phyloP scores from a whole-genome alignment of 257 asterid species.

The Datura wrightii region DNA sequence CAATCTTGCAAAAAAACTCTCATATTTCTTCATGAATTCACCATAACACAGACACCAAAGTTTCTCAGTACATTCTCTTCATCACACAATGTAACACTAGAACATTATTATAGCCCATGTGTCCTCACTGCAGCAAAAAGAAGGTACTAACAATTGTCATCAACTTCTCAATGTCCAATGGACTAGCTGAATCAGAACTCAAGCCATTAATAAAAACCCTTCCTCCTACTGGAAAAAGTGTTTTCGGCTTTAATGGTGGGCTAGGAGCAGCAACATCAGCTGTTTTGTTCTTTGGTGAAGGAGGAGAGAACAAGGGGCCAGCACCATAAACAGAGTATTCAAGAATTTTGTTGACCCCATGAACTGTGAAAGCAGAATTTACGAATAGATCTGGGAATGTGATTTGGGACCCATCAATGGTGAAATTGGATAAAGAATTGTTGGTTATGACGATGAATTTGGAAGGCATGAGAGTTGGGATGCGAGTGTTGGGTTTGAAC shows the following conservation, averaged over 20 bases:
- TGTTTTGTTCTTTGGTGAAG: background rate
- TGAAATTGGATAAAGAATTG: conserved; percentile 52
- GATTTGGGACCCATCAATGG: conserved; percentile 57
- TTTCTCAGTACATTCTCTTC: background rate
- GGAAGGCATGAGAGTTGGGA: conserved; percentile 65
- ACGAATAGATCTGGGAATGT: conserved; percentile 53
- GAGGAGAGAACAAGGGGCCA: conserved; percentile 15
- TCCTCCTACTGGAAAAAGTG: background rate
- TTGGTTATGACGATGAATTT: conserved; percentile 62
- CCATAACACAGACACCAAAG: background rate
- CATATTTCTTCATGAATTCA: background rate
- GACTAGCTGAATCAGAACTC: background rate
- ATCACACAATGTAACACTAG: background rate
- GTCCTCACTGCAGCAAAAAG: background rate
- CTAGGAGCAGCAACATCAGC: background rate
- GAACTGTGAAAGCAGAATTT: conserved; percentile 55
- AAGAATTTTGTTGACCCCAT: conserved; percentile 60
- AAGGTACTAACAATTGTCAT: background rate
- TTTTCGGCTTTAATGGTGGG: background rate
- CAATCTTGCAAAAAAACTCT: background rate
- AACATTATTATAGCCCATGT: too few relatives aligned
- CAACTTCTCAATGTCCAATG: background rate
- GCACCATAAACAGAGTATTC: conserved; percentile 52
- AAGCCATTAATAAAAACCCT: background rate
- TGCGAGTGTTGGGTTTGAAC: conserved; percentile 41